These are phyloP conservation scores for Rhodamnia argentea DNA, from an alignment of 345 rosid genomes.

Conservation along the genomic window DNA sequence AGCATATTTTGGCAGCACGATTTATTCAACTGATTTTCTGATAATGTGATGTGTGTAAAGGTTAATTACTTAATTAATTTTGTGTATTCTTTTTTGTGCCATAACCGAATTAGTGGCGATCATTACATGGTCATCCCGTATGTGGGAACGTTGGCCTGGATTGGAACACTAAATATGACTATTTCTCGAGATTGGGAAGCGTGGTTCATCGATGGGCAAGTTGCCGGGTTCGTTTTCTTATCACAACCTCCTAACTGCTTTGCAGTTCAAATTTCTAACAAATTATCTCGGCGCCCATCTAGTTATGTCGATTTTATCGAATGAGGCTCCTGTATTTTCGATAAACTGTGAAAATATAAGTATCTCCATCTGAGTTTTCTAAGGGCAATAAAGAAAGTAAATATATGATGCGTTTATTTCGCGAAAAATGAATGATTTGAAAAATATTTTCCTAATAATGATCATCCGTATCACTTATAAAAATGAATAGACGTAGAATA, in stretches of 20 bases:
- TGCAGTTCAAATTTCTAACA: not conserved
- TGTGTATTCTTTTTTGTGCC: too few species aligned
- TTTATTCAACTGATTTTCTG: too few species aligned
- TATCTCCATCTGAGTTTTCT: not conserved
- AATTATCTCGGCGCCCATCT: rapidly evolving
- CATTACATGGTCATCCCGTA: too few species aligned
- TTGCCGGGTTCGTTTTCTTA: not conserved
- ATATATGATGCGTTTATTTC: too few species aligned
- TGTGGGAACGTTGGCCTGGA: not conserved
- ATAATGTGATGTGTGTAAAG: too few species aligned
- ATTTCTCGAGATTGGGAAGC: not conserved
- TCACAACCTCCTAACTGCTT: not conserved
- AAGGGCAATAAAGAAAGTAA: not conserved
- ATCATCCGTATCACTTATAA: too few species aligned
- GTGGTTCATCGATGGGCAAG: not conserved
- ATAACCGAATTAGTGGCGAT: too few species aligned
- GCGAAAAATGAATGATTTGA: too few species aligned
- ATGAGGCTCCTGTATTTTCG: not conserved
- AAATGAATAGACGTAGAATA: too few species aligned
- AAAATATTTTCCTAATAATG: too few species aligned
- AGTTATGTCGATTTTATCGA: not conserved
- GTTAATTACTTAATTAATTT: too few species aligned
- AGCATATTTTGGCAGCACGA: too few species aligned
- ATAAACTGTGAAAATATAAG: not conserved
- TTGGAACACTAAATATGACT: not conserved